Base-by-base conservation (phyloP, 2,329 filamentous ascomycete species). In the Trichoderma gracile region DNA sequence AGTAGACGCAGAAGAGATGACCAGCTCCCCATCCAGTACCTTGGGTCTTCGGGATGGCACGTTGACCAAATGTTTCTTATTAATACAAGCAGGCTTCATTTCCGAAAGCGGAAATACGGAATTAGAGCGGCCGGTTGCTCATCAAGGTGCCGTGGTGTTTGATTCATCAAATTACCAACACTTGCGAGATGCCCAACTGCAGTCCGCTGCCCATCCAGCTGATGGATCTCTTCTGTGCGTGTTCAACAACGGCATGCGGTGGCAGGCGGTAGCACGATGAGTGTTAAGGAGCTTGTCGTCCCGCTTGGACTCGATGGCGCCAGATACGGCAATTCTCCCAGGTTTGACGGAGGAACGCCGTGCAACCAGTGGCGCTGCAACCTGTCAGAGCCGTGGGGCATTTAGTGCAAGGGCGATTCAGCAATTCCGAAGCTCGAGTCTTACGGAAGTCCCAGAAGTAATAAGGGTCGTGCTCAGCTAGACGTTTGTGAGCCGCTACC, bases 31-130 rank as follows among this genome's bases (percentile, higher is more conserved):
- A 14, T 40, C 49, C 19, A 45, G 50, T 27, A 33, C 30, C 33
- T 17, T 10, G 14, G 30, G n/a, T 1, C 9, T 46, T n/a, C 47
- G 40, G 40, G 40, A 45, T 38, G 38, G 50, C 30, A 53, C 21
- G 14, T 10, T 23, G 23, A 30, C 33, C 23, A 12, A 14, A n/a
- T n/a, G 30, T 27, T 17, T 59, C 40, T 62, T 62, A 62, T 46
- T 45, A 62, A 62, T 62, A 8, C 30, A 30, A 30, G 30, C 43
- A 21, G 40, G n/a, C 25, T 49, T n/a, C 40, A 40, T 46, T 54
- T 38, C 49, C 49, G 49, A 46, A 47, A 1, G 9, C 58, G 58
- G 58, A 54, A 54, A 46, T 62, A 62, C 58, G 58, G 58, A 62
- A 19, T 53, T 62, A 62, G 17, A 46, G n/a, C 8, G 7, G 17